phyloP scores from a whole-genome alignment of 2,329 filamentous ascomycete genomes.

The Hymenoscyphus repandus region DNA sequence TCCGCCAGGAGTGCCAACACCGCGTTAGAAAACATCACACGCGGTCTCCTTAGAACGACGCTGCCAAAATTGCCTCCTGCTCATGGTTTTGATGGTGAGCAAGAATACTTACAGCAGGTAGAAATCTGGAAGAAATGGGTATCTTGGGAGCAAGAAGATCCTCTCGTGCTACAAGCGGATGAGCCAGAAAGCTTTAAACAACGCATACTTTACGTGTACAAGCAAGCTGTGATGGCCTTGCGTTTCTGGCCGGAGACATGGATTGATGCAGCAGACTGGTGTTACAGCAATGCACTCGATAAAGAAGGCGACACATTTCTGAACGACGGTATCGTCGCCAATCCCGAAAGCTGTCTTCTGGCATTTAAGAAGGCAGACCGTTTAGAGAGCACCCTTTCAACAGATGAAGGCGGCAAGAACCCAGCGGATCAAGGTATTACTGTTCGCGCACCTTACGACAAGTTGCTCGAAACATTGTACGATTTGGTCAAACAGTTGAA shows the following conservation, averaged over 20 bases:
- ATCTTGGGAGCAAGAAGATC: conserved; percentile 90
- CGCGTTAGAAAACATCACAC: conserved; percentile 82
- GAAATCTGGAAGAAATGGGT: conserved; percentile 93
- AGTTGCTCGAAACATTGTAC: conserved; percentile 82
- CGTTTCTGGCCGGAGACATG: conserved; percentile 95
- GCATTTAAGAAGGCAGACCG: conserved; percentile 87
- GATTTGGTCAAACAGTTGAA: conserved; percentile 71
- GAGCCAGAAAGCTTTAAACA: conserved; percentile 70
- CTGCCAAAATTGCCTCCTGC: conserved; percentile 78
- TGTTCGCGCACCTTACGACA: conserved; percentile 75
- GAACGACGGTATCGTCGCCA: conserved; percentile 75
- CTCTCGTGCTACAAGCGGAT: conserved; percentile 77
- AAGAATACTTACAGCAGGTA: conserved; percentile 79
- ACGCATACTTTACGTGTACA: conserved; percentile 84
- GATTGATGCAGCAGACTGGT: conserved; percentile 93
- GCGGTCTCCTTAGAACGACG: conserved; percentile 69
- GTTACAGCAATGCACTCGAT: conserved; percentile 69
- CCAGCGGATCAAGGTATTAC: conserved; percentile 56
- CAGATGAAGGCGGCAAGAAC: conserved; percentile 67
- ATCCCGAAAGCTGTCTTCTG: conserved; percentile 87
- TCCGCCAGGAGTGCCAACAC: conserved; percentile 88
- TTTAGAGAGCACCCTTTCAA: conserved; percentile 71
- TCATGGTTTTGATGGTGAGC: conserved; percentile 78
- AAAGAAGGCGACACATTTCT: conserved; percentile 65
- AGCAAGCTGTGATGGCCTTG: conserved; percentile 86